Percentiles rank a stretch among this genome's conserved stretches.
Conservation (phyloP, 768 basidiomycete species). For the Ramaria rubella region DNA sequence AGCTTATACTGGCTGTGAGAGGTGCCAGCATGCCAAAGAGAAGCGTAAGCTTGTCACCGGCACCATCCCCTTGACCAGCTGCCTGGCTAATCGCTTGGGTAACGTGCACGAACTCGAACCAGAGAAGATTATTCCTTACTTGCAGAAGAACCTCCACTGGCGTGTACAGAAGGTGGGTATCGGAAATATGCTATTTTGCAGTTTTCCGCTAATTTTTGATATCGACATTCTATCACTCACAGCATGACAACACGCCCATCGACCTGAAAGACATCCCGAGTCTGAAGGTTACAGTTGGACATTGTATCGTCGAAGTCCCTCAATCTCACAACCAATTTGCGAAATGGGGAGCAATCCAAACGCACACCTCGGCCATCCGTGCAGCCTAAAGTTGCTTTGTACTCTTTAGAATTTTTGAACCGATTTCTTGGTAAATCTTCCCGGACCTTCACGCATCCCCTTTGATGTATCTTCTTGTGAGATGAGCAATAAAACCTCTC, state of each 20-base stretch:
- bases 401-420: too few species aligned
- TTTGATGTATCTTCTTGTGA: too few species aligned
- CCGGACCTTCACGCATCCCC: too few species aligned
- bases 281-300: constrained; percentile 9
- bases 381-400: too few species aligned
- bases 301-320: constrained; percentile 2
- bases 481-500: too few species aligned
- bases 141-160: constrained; percentile 36
- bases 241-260: constrained; percentile 3
- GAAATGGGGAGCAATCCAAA: not conserved
- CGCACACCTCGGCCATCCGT: too few species aligned
- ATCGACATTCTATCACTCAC: not conserved
- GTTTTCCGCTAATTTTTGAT: not conserved
- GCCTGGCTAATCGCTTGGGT: constrained; percentile 24
- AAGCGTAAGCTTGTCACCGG: constrained; percentile 30
- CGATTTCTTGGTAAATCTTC: too few species aligned
- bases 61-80: constrained; percentile 38
- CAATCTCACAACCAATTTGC: not conserved
- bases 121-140: constrained; percentile 34
- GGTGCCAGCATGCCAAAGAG: constrained; percentile 30
- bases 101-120: constrained; percentile 31
- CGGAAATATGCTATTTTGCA: not conserved
- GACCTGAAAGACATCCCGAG: constrained; percentile 3
- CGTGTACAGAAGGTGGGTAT: constrained; percentile 33
- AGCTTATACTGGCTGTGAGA: constrained; percentile 28